phyloP scores from a whole-genome alignment of 108 stramenopile species.

The Cyclotella sp. region DNA sequence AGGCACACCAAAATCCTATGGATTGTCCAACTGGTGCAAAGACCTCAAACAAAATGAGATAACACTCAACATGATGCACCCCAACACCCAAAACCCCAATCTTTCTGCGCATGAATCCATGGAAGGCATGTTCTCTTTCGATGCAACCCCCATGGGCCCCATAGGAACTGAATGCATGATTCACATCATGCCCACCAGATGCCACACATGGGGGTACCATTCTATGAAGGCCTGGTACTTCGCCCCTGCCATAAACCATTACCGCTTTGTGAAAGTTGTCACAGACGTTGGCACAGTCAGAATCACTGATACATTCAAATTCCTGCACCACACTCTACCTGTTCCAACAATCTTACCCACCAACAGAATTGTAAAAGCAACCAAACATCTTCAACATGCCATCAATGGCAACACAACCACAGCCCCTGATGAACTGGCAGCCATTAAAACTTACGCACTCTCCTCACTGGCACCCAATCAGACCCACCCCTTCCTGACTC shows the following conservation, averaged over 20 bases:
- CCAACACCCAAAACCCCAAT: background rate
- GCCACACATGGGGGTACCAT: background rate
- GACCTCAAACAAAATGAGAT: background rate
- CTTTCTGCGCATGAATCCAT: background rate
- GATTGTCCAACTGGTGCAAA: background rate
- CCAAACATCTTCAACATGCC: no score
- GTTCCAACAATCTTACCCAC: no score
- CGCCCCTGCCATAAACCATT: background rate
- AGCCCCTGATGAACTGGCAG: no score
- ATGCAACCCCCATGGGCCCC: background rate
- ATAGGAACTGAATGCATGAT: background rate
- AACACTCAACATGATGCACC: background rate
- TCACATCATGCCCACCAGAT: background rate
- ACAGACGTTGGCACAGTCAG: no score
- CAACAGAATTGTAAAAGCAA: no score
- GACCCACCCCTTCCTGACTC: no score
- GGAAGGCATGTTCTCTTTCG: background rate
- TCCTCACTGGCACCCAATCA: no score
- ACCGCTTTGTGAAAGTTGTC: background rate
- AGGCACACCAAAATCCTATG: background rate
- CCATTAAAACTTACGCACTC: no score
- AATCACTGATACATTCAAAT: no score
- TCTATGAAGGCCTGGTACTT: background rate
- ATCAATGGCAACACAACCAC: no score
- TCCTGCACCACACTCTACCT: no score